These are phyloP conservation scores for Tritrichomonas musculus DNA, from an alignment of 208 protist species.

Conservation along the genomic window DNA sequence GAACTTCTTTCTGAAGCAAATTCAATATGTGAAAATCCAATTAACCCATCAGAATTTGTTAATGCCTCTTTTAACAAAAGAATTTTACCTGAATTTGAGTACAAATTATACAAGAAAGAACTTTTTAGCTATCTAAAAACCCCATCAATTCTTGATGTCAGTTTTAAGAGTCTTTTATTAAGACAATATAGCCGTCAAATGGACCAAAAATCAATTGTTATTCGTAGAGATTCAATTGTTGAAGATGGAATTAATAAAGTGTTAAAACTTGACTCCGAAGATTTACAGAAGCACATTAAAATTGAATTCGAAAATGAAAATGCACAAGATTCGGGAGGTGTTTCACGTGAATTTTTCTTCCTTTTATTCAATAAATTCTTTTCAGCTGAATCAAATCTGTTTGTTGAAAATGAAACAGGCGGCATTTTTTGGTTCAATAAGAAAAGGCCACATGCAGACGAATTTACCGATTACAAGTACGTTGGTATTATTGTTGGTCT, in stretches of 20 bases:
- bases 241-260: not conserved
- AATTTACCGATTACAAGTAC: not conserved
- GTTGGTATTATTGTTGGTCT: slow-evolving; percentile 19
- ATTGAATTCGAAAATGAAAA: slow-evolving; percentile 31
- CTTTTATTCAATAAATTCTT: not conserved
- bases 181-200: not conserved
- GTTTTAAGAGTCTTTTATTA: not conserved
- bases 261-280: not conserved
- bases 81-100: not conserved
- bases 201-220: not conserved
- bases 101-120: not conserved
- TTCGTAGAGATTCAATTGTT: not conserved
- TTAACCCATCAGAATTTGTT: too few relatives aligned
- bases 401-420: not conserved
- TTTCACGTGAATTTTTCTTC: slow-evolving; percentile 1
- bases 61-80: too few relatives aligned
- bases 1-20: too few relatives aligned
- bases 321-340: not conserved
- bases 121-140: not conserved
- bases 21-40: too few relatives aligned
- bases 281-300: not conserved
- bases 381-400: not conserved
- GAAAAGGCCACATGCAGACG: not conserved
- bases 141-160: not conserved
- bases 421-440: not conserved